Conservation (phyloP, 1,284 basidiomycete genomes). For the Cryptococcus floricola region DNA sequence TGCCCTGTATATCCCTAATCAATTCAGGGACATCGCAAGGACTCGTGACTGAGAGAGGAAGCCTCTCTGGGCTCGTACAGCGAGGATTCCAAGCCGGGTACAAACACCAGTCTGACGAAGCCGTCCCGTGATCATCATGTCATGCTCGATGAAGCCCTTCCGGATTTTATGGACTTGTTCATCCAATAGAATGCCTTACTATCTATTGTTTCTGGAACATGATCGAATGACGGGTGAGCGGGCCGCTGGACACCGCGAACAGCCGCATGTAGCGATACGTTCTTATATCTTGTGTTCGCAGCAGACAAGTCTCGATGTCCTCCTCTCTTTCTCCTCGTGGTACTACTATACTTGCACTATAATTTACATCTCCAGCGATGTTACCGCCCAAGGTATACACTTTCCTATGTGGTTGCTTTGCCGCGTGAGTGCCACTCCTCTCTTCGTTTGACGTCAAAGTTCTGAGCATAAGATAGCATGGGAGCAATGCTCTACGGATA, state of each 20-base stretch:
- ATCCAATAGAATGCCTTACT: too few relatives aligned
- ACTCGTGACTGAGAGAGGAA: too few relatives aligned
- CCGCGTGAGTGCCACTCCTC: slow-evolving; percentile 45
- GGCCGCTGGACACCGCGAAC: background rate
- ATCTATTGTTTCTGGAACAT: too few relatives aligned
- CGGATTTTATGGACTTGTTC: too few relatives aligned
- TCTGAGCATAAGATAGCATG: slow-evolving; percentile 13
- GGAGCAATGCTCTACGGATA: slow-evolving; percentile 47
- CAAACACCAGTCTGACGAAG: background rate
- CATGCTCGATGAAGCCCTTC: too few relatives aligned
- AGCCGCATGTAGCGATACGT: too few relatives aligned
- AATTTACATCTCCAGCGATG: slow-evolving; percentile 17
- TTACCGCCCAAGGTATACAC: slow-evolving; percentile 54
- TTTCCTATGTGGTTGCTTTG: slow-evolving; percentile 63
- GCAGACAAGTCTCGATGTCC: background rate
- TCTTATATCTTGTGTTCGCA: too few relatives aligned
- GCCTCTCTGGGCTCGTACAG: too few relatives aligned
- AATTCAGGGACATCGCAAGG: too few relatives aligned
- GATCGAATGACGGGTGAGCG: background rate
- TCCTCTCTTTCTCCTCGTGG: background rate
- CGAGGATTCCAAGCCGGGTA: too few relatives aligned
- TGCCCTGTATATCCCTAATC: too few relatives aligned
- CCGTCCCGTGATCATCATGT: background rate
- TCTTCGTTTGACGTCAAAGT: background rate
- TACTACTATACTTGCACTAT: background rate